Percentiles rank a stretch among this genome's conserved stretches.
Evolutionary conservation across 2,329 filamentous ascomycete species (phyloP).

Genomic region (Alternaria arbusti): DNA sequence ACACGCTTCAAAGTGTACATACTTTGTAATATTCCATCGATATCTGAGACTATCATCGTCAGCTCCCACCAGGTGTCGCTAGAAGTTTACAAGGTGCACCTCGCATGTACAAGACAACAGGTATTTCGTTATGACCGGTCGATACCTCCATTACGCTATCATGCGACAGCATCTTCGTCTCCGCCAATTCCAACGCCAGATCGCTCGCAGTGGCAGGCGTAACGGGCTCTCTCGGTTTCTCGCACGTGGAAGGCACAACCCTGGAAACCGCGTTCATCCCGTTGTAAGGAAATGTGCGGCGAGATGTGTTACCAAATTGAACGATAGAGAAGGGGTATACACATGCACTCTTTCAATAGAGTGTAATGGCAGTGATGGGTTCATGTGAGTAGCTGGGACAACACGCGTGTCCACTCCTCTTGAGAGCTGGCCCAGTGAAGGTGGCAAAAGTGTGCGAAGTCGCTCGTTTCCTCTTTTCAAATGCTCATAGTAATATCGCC

Average conservation of each 20-base stretch:
- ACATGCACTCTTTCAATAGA: background rate
- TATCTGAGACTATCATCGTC: background rate
- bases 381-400: background rate
- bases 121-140: background rate
- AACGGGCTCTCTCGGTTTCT: background rate
- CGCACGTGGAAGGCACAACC: background rate
- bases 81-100: background rate
- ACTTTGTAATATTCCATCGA: background rate
- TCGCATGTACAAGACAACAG: background rate
- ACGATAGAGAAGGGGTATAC: too few relatives aligned
- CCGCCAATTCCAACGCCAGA: too few relatives aligned
- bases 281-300: background rate
- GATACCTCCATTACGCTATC: background rate
- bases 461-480: background rate
- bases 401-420: background rate
- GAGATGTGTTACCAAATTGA: background rate
- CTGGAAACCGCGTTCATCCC: background rate
- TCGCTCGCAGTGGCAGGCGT: too few relatives aligned
- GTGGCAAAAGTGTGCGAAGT: background rate
- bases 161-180: background rate
- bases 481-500: background rate
- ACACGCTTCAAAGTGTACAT: background rate
- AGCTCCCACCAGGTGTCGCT: background rate
- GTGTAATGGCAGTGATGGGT: background rate
- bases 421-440: background rate